These are phyloP conservation scores for Pseudognaphalium luteoalbum DNA, from an alignment of 129 eudicot genomes.

Conservation along the genomic window DNA sequence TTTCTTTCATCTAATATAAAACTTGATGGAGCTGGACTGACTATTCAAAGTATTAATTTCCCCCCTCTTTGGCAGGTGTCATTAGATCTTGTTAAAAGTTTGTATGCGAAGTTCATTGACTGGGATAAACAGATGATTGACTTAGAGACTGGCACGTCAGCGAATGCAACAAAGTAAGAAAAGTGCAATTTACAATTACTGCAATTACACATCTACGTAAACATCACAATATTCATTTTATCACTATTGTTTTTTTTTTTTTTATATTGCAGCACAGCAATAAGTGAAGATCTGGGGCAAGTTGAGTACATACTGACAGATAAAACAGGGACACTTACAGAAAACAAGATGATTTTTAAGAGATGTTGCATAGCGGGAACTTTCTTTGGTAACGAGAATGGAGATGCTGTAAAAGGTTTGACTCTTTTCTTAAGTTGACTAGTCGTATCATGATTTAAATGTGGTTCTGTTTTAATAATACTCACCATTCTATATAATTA, in stretches of 20 bases:
- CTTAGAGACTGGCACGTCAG: constrained; percentile 61
- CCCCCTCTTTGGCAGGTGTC: constrained; percentile 62
- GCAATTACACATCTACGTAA: constrained; percentile 1
- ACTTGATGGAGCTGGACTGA: not conserved
- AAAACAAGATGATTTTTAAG: constrained; percentile 88
- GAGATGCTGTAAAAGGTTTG: constrained; percentile 90
- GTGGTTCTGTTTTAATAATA: not conserved
- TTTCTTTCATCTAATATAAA: not conserved
- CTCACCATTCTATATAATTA: constrained; percentile 12
- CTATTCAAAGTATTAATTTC: not conserved
- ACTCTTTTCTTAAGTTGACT: not conserved
- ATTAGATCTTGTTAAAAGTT: constrained; percentile 86
- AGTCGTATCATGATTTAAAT: constrained; percentile 12
- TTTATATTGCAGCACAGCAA: constrained; percentile 96
- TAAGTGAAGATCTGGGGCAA: constrained; percentile 99
- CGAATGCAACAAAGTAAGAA: constrained; percentile 92
- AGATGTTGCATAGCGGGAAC: constrained; percentile 83
- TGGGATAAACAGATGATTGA: constrained; percentile 98
- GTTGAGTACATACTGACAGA: constrained; percentile 98
- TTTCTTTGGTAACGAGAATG: constrained; percentile 85
- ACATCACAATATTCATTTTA: constrained; percentile 11
- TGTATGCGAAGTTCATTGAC: constrained; percentile 93
- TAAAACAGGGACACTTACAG: constrained; percentile 98
- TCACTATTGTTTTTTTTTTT: constrained; percentile 31
- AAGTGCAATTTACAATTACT: constrained; percentile 14